Evolutionary conservation across 805 yeast genomes (phyloP).

Genomic region (Yarrowia divulgata): DNA sequence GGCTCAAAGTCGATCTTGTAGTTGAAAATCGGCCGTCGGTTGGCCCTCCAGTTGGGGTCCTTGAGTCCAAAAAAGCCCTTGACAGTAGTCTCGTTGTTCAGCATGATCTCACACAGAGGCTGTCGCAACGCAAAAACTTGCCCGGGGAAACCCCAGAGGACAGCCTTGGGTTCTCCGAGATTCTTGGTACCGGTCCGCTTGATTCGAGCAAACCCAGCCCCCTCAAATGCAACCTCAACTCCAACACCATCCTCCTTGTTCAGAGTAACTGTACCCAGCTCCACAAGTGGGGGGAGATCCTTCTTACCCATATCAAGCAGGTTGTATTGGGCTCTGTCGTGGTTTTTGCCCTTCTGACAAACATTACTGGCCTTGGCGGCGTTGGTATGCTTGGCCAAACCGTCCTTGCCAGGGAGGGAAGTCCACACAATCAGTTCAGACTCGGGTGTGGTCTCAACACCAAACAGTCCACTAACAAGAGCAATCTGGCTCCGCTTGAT

Average conservation of each 20-base stretch:
- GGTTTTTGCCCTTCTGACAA: not conserved
- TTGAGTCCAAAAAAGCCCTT: slow-evolving; percentile 21
- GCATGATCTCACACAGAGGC: slow-evolving; percentile 34
- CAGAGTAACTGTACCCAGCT: slow-evolving; percentile 8
- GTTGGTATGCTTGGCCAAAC: slow-evolving; percentile 14
- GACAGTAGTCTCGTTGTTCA: slow-evolving; percentile 2
- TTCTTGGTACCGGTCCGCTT: slow-evolving; percentile 7
- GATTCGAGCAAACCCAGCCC: slow-evolving; percentile 27
- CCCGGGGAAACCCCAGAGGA: slow-evolving; percentile 31
- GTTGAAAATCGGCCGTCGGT: slow-evolving; percentile 4
- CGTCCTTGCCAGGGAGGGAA: not conserved
- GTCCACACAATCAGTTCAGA: slow-evolving; percentile 17
- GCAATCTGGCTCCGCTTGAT: slow-evolving; percentile 7
- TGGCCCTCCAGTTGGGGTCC: slow-evolving; percentile 21
- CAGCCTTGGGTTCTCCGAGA: not conserved
- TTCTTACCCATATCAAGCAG: slow-evolving; percentile 10
- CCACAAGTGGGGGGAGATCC: slow-evolving; percentile 8
- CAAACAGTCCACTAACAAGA: slow-evolving; percentile 4
- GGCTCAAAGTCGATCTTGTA: slow-evolving; percentile 18
- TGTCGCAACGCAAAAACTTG: slow-evolving; percentile 35
- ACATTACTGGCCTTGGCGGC: slow-evolving; percentile 2
- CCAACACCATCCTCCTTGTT: slow-evolving; percentile 24
- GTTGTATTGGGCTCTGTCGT: not conserved
- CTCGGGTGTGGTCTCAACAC: not conserved
- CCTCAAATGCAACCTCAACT: slow-evolving; percentile 19